phyloP scores from a whole-genome alignment of 768 basidiomycete genomes.

The Clitopilus passeckerianus region DNA sequence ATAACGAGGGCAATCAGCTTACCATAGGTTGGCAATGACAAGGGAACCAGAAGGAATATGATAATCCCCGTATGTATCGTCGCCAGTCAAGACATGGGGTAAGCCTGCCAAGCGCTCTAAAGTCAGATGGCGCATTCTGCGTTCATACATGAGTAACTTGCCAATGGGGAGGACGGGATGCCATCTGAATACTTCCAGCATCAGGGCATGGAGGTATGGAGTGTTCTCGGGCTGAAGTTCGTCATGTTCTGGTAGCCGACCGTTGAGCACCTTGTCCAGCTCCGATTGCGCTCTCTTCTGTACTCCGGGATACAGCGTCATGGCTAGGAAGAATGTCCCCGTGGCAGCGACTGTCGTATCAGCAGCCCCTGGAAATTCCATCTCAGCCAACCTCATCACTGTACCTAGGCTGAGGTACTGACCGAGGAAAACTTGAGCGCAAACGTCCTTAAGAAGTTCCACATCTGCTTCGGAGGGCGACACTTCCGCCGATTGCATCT shows the following conservation, averaged over 20 bases:
- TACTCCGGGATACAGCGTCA: background rate
- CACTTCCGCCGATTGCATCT: background rate
- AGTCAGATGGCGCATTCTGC: background rate
- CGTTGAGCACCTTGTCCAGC: background rate
- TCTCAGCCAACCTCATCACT: background rate
- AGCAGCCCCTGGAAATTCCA: background rate
- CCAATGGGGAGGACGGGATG: background rate
- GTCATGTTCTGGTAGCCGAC: background rate
- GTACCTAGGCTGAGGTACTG: background rate
- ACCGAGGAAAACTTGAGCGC: background rate
- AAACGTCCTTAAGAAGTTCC: background rate
- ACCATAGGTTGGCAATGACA: slow-evolving; percentile 1
- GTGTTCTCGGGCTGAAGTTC: background rate
- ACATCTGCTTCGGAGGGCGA: background rate
- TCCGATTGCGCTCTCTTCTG: background rate
- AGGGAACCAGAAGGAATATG: slow-evolving; percentile 25
- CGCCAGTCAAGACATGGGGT: slow-evolving; percentile 18
- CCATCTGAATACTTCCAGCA: background rate
- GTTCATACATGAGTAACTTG: background rate
- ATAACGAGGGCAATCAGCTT: background rate
- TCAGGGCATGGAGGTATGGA: background rate
- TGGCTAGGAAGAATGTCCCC: background rate
- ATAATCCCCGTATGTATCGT: slow-evolving; percentile 29
- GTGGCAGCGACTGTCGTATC: background rate
- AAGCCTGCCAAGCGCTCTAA: slow-evolving; percentile 10